phyloP scores from a whole-genome alignment of 2,329 filamentous ascomycete species.

The Endocalyx cinctus region DNA sequence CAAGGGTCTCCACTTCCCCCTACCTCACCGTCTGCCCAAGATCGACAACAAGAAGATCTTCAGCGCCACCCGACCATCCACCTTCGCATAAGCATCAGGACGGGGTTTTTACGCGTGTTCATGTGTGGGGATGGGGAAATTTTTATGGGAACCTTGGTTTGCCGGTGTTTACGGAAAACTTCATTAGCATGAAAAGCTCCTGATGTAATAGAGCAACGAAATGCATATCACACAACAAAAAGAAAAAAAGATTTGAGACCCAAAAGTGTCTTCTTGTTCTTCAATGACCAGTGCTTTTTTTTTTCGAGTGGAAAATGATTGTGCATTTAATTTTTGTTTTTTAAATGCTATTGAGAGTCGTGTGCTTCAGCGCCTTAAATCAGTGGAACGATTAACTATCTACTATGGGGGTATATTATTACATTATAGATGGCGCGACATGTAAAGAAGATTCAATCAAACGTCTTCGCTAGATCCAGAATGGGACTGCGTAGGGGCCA shows the following conservation, averaged over 20 bases:
- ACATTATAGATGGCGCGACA: too few species aligned
- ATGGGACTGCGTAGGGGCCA: conserved; percentile 23
- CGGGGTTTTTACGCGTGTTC: conserved; percentile 47
- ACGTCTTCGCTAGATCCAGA: conserved; percentile 20
- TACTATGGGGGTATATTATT: too few species aligned
- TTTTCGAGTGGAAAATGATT: conserved; percentile 6
- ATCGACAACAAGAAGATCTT: conserved; percentile 84
- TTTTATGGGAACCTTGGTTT: conserved; percentile 35
- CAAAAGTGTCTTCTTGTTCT: too few species aligned
- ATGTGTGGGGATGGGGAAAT: conserved; percentile 43
- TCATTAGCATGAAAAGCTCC: conserved; percentile 54
- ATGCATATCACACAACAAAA: conserved; percentile 23
- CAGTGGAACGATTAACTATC: too few species aligned
- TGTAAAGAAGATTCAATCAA: too few species aligned
- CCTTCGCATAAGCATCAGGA: conserved; percentile 98
- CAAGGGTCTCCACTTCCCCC: conserved; percentile 97
- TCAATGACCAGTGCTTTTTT: conserved; percentile 4
- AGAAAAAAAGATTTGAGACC: too few species aligned
- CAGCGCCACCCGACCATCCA: conserved; percentile 86
- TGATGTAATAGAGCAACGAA: conserved; percentile 28
- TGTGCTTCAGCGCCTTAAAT: too few species aligned
- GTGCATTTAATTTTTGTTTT: conserved; percentile 4
- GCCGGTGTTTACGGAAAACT: conserved; percentile 60
- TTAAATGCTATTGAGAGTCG: conserved; percentile 5
- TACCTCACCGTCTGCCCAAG: conserved; percentile 92